Base-by-base conservation (phyloP, 1,139 yeast genomes). In the Trichomonascaceae sp. region DNA sequence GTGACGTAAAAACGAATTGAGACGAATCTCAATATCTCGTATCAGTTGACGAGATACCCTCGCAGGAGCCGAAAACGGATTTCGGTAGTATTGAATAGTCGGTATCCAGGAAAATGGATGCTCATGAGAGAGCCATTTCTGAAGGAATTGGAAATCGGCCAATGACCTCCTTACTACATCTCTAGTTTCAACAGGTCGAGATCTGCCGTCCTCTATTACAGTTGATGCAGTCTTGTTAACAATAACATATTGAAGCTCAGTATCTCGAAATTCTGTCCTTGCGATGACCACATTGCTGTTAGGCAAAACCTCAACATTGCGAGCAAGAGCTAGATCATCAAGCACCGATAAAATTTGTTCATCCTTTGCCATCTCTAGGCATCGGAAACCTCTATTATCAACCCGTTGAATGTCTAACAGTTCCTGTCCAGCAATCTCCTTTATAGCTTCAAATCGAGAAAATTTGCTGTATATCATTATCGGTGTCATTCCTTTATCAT, bases 391-490 rank as follows among this genome's bases (percentile, higher is more conserved):
- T 32, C 65, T 59, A 18, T 55, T 56, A 41, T 66, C 70, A 12
- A 58, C 55, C 12, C 65, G 57, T 5, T 59, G 63, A 5, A 68
- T 53, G 54, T 71, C 74, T 10, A 67, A 57, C 19, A 65, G 60
- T 0, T 58, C 58, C 22, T 66, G 62, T 17, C 55, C 53, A 24
- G 64, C 55, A 13, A 72, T 66, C 2, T 70, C 72, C 41, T 70
- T 64, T 19, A 89, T 73, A 57, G 87, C 86, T 1, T 81, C 84
- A 1, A 78, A 53, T 48, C 95, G 74, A 58, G 83, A 84, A 68
- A 83, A 89, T 63, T 86, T 85, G 50, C 87, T 81, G 63, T 81
- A 85, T 5, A 82, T 74, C 77, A 84, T 82, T 54, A 89, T 66
- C 0, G 97, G 96, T 0, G 93, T 80, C 61, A 84, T 72, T 1